Base-by-base conservation (phyloP, 371 early-diverging fungal species). In the Apophysomyces variabilis region DNA sequence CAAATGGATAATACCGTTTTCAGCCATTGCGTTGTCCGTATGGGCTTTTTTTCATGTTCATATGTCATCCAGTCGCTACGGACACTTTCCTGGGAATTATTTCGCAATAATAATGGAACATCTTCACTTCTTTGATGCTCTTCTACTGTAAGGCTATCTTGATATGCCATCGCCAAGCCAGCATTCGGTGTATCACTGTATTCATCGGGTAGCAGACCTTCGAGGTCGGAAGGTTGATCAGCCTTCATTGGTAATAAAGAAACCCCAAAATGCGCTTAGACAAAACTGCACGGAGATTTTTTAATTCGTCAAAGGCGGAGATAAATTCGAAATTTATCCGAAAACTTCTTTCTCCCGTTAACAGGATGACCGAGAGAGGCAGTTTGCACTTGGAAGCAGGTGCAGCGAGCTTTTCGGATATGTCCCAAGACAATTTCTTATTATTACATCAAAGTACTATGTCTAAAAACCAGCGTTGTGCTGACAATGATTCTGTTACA, bases 81-180 rank as follows among this genome's bases (percentile, higher is more conserved):
- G 21, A 18, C 21, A 5, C 54, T 50, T 21, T 50, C 54, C 21
- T 50, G 18, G 0, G 54, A 50, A 21, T 50, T 50, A 21, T 50
- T 50, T 21, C 54, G 9, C 54, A 9, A 21, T 3, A 50, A 21
- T 11, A 50, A 50, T 50, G 54, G 54, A 21, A 50, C 54, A 50
- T 50, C 54, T 50, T 50, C 54, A 18, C 7, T 26, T 21, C 54
- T 50, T 50, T 50, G 54, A 21, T 9, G 54, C 21, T 50, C 54
- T 9, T n/a, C 18, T 50, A 5, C 35, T 11, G 9, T 26, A 5
- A 21, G 11, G 5, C n/a, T 50, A 50, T 21, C 54, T 8, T 50
- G 54, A 11, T 21, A 21, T 5, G 16, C 32, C 21, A 21, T 50
- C 21, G 54, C 2, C 21, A 50, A 21, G 5, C 54, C 9, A 9